Evolutionary conservation across 257 asterid species (phyloP), one percentile per base, ranked within the genome.

Genomic region (Anisodus acutangulus): DNA sequence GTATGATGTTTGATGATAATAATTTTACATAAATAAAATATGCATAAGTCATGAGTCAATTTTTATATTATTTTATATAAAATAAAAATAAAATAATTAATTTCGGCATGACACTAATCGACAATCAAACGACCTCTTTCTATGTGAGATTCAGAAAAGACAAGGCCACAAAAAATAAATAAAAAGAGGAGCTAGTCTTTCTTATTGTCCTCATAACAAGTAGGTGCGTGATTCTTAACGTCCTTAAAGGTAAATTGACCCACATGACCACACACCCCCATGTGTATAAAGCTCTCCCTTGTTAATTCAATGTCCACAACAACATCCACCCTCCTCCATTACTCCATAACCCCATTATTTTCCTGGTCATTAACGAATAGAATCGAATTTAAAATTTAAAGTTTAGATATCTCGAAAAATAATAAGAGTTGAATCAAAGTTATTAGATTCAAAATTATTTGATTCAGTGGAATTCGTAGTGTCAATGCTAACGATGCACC

Each of bases 231-330:
- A 22, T 22, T 49, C 12, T 74, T 16, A 47, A 11, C 41, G 9
- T 45, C 41, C 41, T 17, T 5, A 5, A 74, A 47, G 43, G 10
- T 19, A 47, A 10, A 72, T 10, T 10, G 80, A n/a, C 60, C 35
- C 80, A 47, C 79, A 70, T 17, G 51, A 41, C 53, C 16, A 69
- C 54, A 69, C 35, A 10, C 41, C 35, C 35, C 80, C 80, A 47
- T 49, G 60, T 49, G 80, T 74, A 12, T 22, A 49, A 71, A 74
- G 43, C n/a, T 49, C 80, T 74, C 9, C 17, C 6, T 74, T 6
- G 39, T 7, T 49, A 74, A 74, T 49, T 76, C 63, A 78, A 78
- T 78, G 81, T 26, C 49, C 26, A 53, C 81, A 78, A 26, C 81
- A 22, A 26, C 62, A 76, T 76, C 22, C 41, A 51, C 47, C 81